Evolutionary conservation across 2,329 filamentous ascomycete genomes (phyloP), one percentile per base, ranked within the genome.

Genomic region (Cytospora piceicola): DNA sequence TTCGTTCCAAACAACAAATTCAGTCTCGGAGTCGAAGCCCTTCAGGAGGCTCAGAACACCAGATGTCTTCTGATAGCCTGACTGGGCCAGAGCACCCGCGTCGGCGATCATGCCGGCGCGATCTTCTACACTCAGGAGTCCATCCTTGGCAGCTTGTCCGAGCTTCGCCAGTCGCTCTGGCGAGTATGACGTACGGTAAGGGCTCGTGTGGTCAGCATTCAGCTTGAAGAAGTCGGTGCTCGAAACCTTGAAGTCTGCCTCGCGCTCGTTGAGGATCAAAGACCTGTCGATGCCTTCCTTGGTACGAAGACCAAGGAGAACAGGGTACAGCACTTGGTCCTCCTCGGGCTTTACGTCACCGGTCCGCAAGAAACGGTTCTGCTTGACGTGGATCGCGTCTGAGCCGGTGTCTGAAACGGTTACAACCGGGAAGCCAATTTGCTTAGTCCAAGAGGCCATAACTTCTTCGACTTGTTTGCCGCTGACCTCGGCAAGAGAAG

Each of bases 361-460:
- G 15, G 94, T 98, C 66, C 93, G 87, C 69, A 98, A 82, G 84
- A 97, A 97, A 61, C 94, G 91, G 79, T 97, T 97, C 79, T 98
- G 94, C 83, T 95, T 95, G 70, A 98, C 83, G 68, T 90, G 89
- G 73, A 97, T 94, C 67, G 86, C 90, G 57, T 89, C 84, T 30
- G 83, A 81, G 64, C 88, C 82, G 66, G 91, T 87, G 77, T 94
- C 92, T 0, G 90, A 92, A 32, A 98, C 93, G 9, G 90, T 90
- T 55, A 98, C 86, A 49, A 98, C 94, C 0, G 94, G 94, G 79
- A 90, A 97, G 61, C 94, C 94, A 64, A 98, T 91, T 73, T 97
- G 90, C 84, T 97, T 97, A 60, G 94, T 98, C 94, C 94, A 98
- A 70, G 94, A 92, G 63, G 93, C 90, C 89, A 97, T 97, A 64